Percentiles rank a stretch among this genome's conserved stretches.
Conservation (phyloP, 208 protist species). For the Acanthamoeba divionensis region DNA sequence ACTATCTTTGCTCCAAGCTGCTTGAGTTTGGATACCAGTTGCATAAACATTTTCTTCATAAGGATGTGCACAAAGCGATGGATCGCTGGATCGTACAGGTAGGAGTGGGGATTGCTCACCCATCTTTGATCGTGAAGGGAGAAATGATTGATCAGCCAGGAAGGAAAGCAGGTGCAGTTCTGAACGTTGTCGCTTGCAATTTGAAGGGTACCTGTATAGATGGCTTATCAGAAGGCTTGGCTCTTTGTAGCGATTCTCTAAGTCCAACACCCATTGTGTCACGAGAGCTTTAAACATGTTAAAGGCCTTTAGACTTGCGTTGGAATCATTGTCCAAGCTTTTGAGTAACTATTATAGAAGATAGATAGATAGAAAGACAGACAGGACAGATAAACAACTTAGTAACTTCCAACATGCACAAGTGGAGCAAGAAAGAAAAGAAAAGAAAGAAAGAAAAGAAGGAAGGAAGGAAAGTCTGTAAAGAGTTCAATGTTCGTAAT, state of each 20-base stretch:
- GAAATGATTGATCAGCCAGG: too few relatives aligned
- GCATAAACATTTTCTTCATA: conserved; percentile 75
- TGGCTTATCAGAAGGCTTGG: conserved; percentile 67
- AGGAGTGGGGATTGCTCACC: conserved; percentile 67
- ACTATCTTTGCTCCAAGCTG: conserved; percentile 68
- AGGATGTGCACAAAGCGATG: conserved; percentile 64
- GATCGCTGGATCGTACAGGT: conserved; percentile 77
- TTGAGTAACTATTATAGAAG: too few relatives aligned
- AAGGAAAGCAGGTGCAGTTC: too few relatives aligned
- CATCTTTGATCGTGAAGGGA: too few relatives aligned
- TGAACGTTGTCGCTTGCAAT: too few relatives aligned
- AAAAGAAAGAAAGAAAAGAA: background rate
- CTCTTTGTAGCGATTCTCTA: background rate
- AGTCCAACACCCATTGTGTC: background rate
- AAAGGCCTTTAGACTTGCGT: conserved; percentile 11
- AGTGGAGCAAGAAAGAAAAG: background rate
- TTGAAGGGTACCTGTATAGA: too few relatives aligned
- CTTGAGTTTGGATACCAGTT: conserved; percentile 73
- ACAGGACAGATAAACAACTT: too few relatives aligned
- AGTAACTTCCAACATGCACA: background rate
- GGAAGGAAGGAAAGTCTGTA: background rate
- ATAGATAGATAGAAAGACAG: too few relatives aligned
- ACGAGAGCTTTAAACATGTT: conserved; percentile 1
- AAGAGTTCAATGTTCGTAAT: too few relatives aligned
- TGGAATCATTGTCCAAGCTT: too few relatives aligned